These are phyloP conservation scores for Primulina eburnea DNA, from an alignment of 257 asterid species.

Conservation along the genomic window DNA sequence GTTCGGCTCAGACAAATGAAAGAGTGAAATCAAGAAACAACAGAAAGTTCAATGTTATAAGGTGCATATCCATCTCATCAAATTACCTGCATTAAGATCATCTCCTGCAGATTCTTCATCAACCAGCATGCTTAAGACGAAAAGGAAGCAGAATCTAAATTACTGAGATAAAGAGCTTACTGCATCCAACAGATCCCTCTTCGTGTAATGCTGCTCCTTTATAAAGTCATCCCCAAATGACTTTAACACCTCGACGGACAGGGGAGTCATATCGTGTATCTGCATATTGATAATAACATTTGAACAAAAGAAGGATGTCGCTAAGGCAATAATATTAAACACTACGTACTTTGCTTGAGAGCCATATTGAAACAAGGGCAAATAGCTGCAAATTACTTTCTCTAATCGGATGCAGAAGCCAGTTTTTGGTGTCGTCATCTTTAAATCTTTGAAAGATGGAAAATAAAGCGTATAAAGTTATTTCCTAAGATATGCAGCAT, in stretches of 20 bases:
- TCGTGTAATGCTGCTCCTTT: constrained; percentile 75
- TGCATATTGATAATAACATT: constrained; percentile 30
- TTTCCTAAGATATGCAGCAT: constrained; percentile 1
- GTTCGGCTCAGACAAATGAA: constrained; percentile 19
- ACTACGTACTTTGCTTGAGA: constrained; percentile 73
- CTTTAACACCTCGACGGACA: constrained; percentile 53
- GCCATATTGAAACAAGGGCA: constrained; percentile 76
- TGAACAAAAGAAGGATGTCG: constrained; percentile 17
- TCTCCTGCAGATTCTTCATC: constrained; percentile 53
- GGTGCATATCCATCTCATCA: not conserved
- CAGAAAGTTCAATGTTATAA: constrained; percentile 6
- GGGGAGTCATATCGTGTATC: constrained; percentile 68
- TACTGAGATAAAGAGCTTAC: constrained; percentile 43
- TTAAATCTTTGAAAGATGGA: constrained; percentile 23
- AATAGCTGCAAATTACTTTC: constrained; percentile 93
- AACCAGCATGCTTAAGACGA: constrained; percentile 25
- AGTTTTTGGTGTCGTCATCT: constrained; percentile 33
- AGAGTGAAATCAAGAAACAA: constrained; percentile 17
- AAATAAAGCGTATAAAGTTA: constrained; percentile 1
- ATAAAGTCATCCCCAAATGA: constrained; percentile 49
- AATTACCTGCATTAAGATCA: constrained; percentile 66
- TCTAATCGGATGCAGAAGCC: constrained; percentile 63
- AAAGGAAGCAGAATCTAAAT: constrained; percentile 26
- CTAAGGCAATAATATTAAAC: constrained; percentile 4
- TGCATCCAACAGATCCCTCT: constrained; percentile 65